A percentile compares a stretch with the other conserved stretches of the same genome.
These are phyloP conservation scores for Theobroma grandiflorum DNA, from an alignment of 441 rosid species.

Conservation along the genomic window DNA sequence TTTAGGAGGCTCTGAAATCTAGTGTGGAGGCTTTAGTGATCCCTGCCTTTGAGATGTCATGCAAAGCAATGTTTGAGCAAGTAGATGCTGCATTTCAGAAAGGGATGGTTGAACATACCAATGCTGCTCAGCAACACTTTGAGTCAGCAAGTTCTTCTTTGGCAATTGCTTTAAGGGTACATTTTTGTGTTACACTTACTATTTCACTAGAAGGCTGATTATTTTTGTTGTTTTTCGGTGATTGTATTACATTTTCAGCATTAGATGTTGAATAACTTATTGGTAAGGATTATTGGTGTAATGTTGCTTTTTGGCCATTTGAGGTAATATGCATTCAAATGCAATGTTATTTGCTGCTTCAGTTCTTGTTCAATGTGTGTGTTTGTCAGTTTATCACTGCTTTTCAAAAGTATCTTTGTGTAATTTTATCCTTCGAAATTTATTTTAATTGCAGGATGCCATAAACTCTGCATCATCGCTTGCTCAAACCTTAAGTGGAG, in stretches of 20 bases:
- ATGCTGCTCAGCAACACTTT: conserved; percentile 60
- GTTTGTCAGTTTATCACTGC: background rate
- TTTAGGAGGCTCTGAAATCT: conserved; percentile 64
- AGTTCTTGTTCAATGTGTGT: conserved; percentile 3
- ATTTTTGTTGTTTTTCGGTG: background rate
- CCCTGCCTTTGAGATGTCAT: conserved; percentile 76
- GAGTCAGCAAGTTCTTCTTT: conserved; percentile 63
- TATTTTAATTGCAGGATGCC: conserved; percentile 56
- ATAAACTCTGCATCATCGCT: conserved; percentile 62
- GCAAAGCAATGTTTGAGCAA: conserved; percentile 76
- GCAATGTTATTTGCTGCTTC: background rate
- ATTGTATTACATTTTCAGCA: conserved; percentile 7
- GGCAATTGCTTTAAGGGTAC: conserved; percentile 63
- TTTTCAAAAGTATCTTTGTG: background rate
- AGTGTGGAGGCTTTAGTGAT: conserved; percentile 60
- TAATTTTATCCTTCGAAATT: conserved; percentile 2
- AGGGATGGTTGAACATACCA: conserved; percentile 69
- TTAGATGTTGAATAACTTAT: conserved; percentile 7
- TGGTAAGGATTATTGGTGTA: background rate
- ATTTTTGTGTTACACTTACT: conserved; percentile 12
- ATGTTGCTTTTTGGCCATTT: background rate
- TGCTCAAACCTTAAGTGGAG: conserved; percentile 60
- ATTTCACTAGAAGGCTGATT: conserved; percentile 1
- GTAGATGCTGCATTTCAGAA: conserved; percentile 68
- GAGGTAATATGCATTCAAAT: conserved; percentile 17